phyloP scores from a whole-genome alignment of 1,139 yeast species.

The Magnusiomyces sp. region DNA sequence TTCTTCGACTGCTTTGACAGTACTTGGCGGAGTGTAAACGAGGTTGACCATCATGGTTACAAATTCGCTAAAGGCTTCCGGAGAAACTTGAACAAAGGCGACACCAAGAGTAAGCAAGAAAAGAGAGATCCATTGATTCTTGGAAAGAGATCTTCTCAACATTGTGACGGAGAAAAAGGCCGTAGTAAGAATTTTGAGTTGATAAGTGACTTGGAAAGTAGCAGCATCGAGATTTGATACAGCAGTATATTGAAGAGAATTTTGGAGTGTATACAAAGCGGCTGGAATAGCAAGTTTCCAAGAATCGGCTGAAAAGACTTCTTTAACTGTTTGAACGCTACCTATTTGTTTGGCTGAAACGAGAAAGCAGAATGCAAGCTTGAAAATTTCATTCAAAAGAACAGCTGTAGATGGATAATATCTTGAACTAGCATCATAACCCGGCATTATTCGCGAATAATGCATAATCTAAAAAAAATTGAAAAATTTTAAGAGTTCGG shows the following conservation, averaged over 20 bases:
- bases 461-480: constrained; percentile 29
- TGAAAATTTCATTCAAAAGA: constrained; percentile 35
- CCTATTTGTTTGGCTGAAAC: constrained; percentile 26
- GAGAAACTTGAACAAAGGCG: constrained; percentile 36
- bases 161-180: constrained; percentile 38
- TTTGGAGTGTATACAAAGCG: constrained; percentile 35
- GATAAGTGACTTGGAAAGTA: constrained; percentile 38
- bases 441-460: constrained; percentile 37
- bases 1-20: background rate
- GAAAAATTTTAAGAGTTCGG: background rate
- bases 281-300: constrained; percentile 38
- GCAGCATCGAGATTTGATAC: constrained; percentile 38
- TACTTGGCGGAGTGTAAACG: constrained; percentile 1
- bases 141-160: constrained; percentile 29
- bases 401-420: constrained; percentile 38
- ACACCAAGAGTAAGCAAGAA: constrained; percentile 34
- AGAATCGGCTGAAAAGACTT: constrained; percentile 32
- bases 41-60: constrained; percentile 14
- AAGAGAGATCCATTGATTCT: constrained; percentile 33
- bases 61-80: constrained; percentile 23
- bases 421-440: constrained; percentile 25
- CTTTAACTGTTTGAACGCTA: constrained; percentile 20
- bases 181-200: constrained; percentile 36
- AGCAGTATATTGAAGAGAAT: constrained; percentile 36
- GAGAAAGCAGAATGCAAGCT: constrained; percentile 29